Conservation (phyloP, 1,284 basidiomycete species). For the Anthracocystis walkeri region DNA sequence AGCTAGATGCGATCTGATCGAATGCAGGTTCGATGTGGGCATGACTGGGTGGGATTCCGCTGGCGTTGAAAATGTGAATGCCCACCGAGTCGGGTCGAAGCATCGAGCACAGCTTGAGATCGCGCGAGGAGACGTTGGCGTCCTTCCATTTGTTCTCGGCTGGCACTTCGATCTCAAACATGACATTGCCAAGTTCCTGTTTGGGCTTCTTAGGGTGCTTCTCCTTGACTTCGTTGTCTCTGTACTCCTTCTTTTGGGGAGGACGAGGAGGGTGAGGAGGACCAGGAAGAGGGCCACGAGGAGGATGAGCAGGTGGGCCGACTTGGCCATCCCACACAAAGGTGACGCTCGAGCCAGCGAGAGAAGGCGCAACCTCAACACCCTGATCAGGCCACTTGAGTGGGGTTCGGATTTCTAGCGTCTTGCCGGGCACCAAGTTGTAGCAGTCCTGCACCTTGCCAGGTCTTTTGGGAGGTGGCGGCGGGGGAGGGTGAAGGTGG, state of each 20-base stretch:
- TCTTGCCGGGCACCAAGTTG: conserved; percentile 26
- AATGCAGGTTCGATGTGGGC: conserved; percentile 22
- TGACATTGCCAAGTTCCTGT: conserved; percentile 13
- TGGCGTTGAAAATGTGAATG: conserved; percentile 33
- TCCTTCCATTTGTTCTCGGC: conserved; percentile 16
- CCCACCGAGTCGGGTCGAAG: conserved; percentile 16
- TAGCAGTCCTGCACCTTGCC: conserved; percentile 24
- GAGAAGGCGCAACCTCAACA: conserved; percentile 30
- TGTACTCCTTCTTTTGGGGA: not conserved
- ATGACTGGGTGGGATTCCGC: conserved; percentile 37
- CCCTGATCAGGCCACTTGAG: conserved; percentile 26
- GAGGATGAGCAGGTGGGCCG: conserved; percentile 21
- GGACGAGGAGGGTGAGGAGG: conserved; percentile 14
- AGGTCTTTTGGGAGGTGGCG: conserved; percentile 6
- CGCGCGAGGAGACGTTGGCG: conserved; percentile 12
- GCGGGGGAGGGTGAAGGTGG: conserved; percentile 10
- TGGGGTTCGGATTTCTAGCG: conserved; percentile 10
- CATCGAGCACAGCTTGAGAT: conserved; percentile 27
- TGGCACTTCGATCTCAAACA: conserved; percentile 24
- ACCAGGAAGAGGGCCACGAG: conserved; percentile 13
- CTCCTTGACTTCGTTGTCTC: not conserved
- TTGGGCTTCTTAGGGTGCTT: conserved; percentile 4
- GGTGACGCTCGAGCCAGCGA: conserved; percentile 37
- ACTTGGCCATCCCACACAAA: conserved; percentile 39
- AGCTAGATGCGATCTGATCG: conserved; percentile 18